Evolutionary conservation across 371 early-diverging fungal species (phyloP), one percentile per base, ranked within the genome.

Genomic region (Coemansia sp.): DNA sequence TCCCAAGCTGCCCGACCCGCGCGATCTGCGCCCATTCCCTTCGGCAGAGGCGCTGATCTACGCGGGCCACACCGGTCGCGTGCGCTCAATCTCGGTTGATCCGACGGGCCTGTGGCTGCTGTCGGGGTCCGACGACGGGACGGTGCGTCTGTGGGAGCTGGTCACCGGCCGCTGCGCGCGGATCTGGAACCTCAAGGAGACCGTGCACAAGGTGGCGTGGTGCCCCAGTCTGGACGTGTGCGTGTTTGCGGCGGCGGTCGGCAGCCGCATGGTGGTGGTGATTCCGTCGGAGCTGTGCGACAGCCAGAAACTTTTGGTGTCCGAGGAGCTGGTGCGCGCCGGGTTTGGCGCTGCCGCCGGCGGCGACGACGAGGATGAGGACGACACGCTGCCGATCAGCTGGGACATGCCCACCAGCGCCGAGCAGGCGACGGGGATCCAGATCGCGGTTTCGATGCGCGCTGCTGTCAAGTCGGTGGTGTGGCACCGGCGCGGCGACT

Each of bases 401-500:
- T 70, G 67, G 70, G 74, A 80, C 47, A 58, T 57, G 60, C 80
- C 67, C 38, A 55, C 80, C 9, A 64, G 62, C 54, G 55, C 65
- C 42, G 65, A 80, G 59, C 67, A 71, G 56, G 64, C 65, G 11
- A 16, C 67, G 10, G 70, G 72, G 42, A 57, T 75, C 16, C 59
- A 57, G 34, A 57, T 77, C 14, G 38, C 62, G 47, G 38, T 78
- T 14, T 30, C 61, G 14, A 63, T 68, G 67, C 68, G 62, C 65
- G 56, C 49, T 39, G 50, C 76, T 1, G 67, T 67, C 36, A 79
- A 75, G 68, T 55, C 88, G 55, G 79, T 97, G 34, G 84, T 86
- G 35, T 98, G 99, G 99, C 99, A 98, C 79, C 85, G 92, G 58
- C 93, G 91, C 78, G 99, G 99, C 64, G 96, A 98, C 78, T 97